Conservation (phyloP, 139 green algal genomes). For the Nannochloris sp. region DNA sequence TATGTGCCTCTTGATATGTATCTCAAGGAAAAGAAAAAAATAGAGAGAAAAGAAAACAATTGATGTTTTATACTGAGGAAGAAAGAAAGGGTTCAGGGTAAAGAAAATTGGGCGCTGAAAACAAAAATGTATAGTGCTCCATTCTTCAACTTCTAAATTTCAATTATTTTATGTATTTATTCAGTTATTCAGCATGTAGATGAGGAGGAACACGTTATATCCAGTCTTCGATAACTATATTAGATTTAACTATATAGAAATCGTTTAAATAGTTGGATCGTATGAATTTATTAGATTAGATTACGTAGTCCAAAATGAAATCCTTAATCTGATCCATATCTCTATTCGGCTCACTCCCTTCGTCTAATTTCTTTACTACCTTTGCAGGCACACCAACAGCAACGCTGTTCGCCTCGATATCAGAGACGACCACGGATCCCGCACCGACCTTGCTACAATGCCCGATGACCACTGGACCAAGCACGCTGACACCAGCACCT, state of each 20-base stretch:
- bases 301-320: slow-evolving; percentile 69
- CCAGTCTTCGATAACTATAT: not conserved
- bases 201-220: not conserved
- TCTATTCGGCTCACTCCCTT: slow-evolving; percentile 46
- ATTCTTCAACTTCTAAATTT: not conserved
- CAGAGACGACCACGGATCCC: slow-evolving; percentile 72
- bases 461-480: slow-evolving; percentile 72
- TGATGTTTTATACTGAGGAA: no score
- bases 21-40: not conserved
- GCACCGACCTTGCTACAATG: slow-evolving; percentile 77
- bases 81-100: no score
- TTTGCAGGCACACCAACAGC: slow-evolving; percentile 80
- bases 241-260: not conserved
- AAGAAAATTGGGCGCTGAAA: no score
- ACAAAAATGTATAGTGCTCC: no score
- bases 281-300: slow-evolving; percentile 29
- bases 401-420: slow-evolving; percentile 73
- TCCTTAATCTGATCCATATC: slow-evolving; percentile 76
- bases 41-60: not conserved
- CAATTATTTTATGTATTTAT: not conserved
- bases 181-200: not conserved
- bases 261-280: not conserved
- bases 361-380: slow-evolving; percentile 57
- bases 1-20: not conserved
- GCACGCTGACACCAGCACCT: slow-evolving; percentile 73